Conservation (phyloP, 164 flowering plant genomes). For the Vitis riparia region DNA sequence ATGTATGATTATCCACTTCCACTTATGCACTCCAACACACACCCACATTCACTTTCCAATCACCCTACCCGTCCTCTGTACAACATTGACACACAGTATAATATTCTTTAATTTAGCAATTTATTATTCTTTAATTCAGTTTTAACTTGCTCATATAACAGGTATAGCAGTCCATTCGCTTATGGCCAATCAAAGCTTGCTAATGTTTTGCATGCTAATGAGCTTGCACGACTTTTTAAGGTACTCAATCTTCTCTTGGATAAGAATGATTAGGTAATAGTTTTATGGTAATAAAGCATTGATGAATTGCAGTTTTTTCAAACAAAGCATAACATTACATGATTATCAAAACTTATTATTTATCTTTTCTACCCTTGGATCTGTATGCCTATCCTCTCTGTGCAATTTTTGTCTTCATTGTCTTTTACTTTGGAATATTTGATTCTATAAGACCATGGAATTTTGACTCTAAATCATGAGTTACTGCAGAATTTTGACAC, state of each 20-base stretch:
- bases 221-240: constrained; percentile 47
- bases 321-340: too few species aligned
- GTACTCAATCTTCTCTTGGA: constrained; percentile 17
- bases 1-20: too few species aligned
- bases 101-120: neutral
- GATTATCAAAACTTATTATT: too few species aligned
- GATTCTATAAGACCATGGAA: neutral
- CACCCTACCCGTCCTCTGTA: too few species aligned
- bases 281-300: neutral
- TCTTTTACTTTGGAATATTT: neutral
- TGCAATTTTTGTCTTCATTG: neutral
- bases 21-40: too few species aligned
- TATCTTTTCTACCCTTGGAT: too few species aligned
- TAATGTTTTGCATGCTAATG: constrained; percentile 41
- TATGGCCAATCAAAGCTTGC: constrained; percentile 59
- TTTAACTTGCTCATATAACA: constrained; percentile 14
- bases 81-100: too few species aligned
- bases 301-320: neutral
- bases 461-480: too few species aligned
- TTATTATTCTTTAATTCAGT: neutral
- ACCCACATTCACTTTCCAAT: too few species aligned
- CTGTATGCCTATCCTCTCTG: neutral
- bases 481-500: too few species aligned
- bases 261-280: neutral
- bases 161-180: constrained; percentile 34